Evolutionary conservation across 805 yeast species (phyloP), one percentile per base, ranked within the genome.

Genomic region (Candida lessepsii): DNA sequence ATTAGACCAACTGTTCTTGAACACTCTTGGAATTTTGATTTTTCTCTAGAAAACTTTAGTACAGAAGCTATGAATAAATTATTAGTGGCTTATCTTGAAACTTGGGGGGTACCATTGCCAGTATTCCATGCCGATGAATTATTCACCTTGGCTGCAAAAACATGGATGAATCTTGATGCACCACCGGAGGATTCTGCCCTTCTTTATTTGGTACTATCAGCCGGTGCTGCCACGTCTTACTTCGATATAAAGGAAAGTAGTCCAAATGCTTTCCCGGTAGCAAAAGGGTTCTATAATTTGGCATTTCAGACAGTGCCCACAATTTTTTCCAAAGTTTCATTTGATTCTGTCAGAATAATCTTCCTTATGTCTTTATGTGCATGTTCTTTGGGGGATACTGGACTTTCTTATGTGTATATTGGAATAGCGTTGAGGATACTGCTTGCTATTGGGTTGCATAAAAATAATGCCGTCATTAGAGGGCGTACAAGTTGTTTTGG

Each of bases 381-480:
- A 11, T 47, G 55, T 11, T 48, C 46, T 34, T 38, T 53, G 19
- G 57, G 57, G 9, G 57, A 53, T 35, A 53, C 57, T 1, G 41
- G 55, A 7, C 35, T 43, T 9, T 52, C 56, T 9, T 53, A 53
- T 29, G 29, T 51, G 8, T 52, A 53, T 34, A 31, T 39, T 11
- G 56, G 56, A 2, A 41, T 46, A 15, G 47, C 57, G 2, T 46
- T 50, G 3, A 32, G 57, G 21, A 42, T 42, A 2, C 45, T 46
- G 16, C 24, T 47, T n/a, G 54, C 51, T 3, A 46, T 51, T 15
- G 57, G 57, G 11, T 40, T 53, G 3, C 50, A 53, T 29, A 47
- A 48, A 30, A 27, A 36, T 9, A 34, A 41, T 2, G 24, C 24
- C 5, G 35, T 30, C 9, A 38, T 33, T 4, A 15, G 17, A 28